Evolutionary conservation across 441 rosid species (phyloP), one percentile per base, ranked within the genome.

Genomic region (Pelargonium cotyledonis): DNA sequence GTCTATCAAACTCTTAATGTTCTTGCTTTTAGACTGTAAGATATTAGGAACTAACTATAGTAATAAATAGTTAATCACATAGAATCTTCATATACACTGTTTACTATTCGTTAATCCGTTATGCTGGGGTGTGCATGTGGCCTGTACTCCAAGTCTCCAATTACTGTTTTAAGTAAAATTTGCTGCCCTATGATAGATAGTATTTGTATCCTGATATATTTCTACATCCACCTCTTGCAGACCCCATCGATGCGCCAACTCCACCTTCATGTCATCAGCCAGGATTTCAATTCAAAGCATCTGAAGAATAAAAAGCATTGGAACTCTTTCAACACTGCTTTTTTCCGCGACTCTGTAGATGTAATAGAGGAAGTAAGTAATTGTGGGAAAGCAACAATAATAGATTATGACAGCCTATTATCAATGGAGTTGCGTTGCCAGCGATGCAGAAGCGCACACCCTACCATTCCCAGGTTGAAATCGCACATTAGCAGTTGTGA

Each of bases 221-320:
- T 49, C 6, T 4, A 65, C 41, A 58, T 26, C 57, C 15, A 63
- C 63, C 46, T 65, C 71, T 47, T 47, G 74, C 89, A 89, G 99
- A 85, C 65, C 76, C 97, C 98, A 2, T 89, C 99, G 0, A 84
- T 91, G 95, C 84, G 89, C 58, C 97, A 88, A 71, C 83, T 94
- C 70, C 99, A 94, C 80, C 74, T 91, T n/a, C 99, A 91, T 80
- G 94, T 94, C 57, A 85, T 94, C 62, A 91, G 97, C 84, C 97
- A 94, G 81, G 99, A 94, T 73, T 91, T 94, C 66, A 77, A 86
- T 71, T 91, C 99, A 11, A 80, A 81, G 67, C 75, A 82, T 68
- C 85, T 94, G 68, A 88, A 89, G 86, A 84, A 88, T 78, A 94
- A 91, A 85, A 91, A 88, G 82, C 97, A 91, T 53, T 94, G 97